These are phyloP conservation scores for Colletotrichum trifolii DNA, from an alignment of 2,329 filamentous ascomycete genomes.

Conservation along the genomic window DNA sequence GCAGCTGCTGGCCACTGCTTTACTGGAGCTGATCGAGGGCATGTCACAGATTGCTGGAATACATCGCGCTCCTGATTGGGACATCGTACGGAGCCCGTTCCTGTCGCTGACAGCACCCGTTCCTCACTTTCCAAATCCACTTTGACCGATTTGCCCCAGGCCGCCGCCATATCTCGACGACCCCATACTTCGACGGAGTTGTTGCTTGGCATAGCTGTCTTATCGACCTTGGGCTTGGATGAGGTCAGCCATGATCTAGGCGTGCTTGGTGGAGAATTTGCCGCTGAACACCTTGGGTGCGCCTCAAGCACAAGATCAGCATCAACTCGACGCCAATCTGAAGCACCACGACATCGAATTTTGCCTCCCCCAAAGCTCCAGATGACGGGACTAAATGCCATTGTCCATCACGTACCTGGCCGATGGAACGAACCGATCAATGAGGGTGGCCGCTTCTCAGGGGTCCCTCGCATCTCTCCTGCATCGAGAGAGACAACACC, in stretches of 20 bases:
- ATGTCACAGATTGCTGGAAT: slow-evolving; percentile 8
- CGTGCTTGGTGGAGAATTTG: too few relatives aligned
- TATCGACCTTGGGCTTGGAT: background rate
- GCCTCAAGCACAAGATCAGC: too few relatives aligned
- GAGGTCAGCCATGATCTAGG: too few relatives aligned
- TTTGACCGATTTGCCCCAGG: slow-evolving; percentile 1
- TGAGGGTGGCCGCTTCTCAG: slow-evolving; percentile 19
- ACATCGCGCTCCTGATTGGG: slow-evolving; percentile 18
- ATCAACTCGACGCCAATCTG: background rate
- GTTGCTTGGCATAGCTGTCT: background rate
- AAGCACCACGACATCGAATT: background rate
- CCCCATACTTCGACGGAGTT: slow-evolving; percentile 3
- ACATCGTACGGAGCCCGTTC: slow-evolving; percentile 11
- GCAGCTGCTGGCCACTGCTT: slow-evolving; percentile 7
- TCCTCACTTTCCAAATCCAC: slow-evolving; percentile 1
- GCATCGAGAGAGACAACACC: slow-evolving; percentile 16
- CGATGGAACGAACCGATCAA: slow-evolving; percentile 33
- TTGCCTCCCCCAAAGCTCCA: background rate
- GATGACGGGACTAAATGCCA: slow-evolving; percentile 11
- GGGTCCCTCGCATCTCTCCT: slow-evolving; percentile 34
- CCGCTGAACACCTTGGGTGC: too few relatives aligned
- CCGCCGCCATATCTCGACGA: slow-evolving; percentile 6
- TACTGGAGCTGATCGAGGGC: too few relatives aligned
- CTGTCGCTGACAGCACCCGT: background rate
- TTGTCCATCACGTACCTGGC: slow-evolving; percentile 15